Conservation (phyloP, 805 yeast genomes). For the Yarrowia sp. region DNA sequence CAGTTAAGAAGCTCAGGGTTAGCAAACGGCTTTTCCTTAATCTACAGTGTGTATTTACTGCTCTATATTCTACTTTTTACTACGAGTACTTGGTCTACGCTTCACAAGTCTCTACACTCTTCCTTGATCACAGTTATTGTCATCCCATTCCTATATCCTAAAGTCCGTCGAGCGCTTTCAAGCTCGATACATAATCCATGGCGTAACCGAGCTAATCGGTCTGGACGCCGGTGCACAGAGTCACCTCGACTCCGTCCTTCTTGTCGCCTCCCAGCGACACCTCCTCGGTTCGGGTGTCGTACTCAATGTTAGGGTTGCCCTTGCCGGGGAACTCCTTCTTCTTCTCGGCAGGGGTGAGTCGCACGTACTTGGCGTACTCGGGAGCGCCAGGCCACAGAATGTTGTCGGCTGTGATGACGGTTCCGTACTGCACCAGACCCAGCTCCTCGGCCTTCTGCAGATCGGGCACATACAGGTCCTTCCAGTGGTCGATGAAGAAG, state of each 20-base stretch:
- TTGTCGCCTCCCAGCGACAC: constrained; percentile 9
- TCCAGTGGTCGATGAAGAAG: constrained; percentile 40
- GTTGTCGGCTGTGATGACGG: constrained; percentile 39
- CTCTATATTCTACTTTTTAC: too few relatives aligned
- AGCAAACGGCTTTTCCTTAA: too few relatives aligned
- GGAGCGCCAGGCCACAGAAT: constrained; percentile 32
- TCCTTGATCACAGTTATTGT: background rate
- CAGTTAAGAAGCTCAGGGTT: too few relatives aligned
- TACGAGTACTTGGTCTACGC: too few relatives aligned
- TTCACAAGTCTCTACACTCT: too few relatives aligned
- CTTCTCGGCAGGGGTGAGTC: constrained; percentile 18
- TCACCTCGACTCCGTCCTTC: constrained; percentile 38
- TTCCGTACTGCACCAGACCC: constrained; percentile 39
- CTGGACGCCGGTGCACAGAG: constrained; percentile 22
- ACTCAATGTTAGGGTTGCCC: constrained; percentile 37
- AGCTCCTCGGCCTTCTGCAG: constrained; percentile 39
- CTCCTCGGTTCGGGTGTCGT: constrained; percentile 35
- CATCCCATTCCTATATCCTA: background rate
- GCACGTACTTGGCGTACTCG: constrained; percentile 38
- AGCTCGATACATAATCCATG: constrained; percentile 7
- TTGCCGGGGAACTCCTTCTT: constrained; percentile 28
- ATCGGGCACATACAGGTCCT: constrained; percentile 40
- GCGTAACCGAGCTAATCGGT: constrained; percentile 39
- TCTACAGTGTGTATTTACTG: too few relatives aligned
- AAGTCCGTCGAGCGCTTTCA: constrained; percentile 16